A percentile compares a stretch with the other conserved stretches of the same genome.
Evolutionary conservation across 2,329 filamentous ascomycete species (phyloP).

Genomic region (Aureobasidium sp.): DNA sequence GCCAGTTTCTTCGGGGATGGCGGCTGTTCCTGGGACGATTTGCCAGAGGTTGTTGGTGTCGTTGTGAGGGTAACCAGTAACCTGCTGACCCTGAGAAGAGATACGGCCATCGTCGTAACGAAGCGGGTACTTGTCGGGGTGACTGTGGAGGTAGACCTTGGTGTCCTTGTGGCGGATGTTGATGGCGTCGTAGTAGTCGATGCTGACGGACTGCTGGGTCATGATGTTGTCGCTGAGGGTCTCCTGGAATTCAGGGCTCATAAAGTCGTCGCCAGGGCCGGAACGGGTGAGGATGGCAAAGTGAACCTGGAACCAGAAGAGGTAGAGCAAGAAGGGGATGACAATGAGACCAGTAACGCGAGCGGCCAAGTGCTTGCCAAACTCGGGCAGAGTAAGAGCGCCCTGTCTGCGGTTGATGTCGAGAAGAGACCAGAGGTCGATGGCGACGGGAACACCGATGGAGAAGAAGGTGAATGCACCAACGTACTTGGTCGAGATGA

Average conservation of each 20-base stretch:
- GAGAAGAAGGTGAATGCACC: slow-evolving; percentile 95
- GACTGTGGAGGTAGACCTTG: slow-evolving; percentile 91
- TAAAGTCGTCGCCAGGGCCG: slow-evolving; percentile 95
- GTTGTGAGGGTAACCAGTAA: slow-evolving; percentile 95
- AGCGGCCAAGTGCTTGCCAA: slow-evolving; percentile 83
- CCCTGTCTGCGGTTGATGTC: slow-evolving; percentile 80
- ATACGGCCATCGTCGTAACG: slow-evolving; percentile 96
- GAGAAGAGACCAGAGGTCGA: slow-evolving; percentile 92
- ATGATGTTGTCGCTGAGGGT: slow-evolving; percentile 92
- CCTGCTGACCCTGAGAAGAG: slow-evolving; percentile 93
- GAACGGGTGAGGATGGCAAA: slow-evolving; percentile 83
- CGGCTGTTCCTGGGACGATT: slow-evolving; percentile 61
- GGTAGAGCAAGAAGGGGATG: slow-evolving; percentile 92
- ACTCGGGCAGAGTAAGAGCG: slow-evolving; percentile 69
- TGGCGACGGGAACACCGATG: slow-evolving; percentile 85
- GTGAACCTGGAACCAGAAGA: slow-evolving; percentile 99
- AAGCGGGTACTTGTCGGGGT: slow-evolving; percentile 79
- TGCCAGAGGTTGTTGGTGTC: slow-evolving; percentile 99
- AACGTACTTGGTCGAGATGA: slow-evolving; percentile 98
- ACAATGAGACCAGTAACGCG: slow-evolving; percentile 80
- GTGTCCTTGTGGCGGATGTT: slow-evolving; percentile 94
- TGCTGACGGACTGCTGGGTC: slow-evolving; percentile 75
- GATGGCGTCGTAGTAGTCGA: slow-evolving; percentile 86
- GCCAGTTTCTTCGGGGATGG: slow-evolving; percentile 48
- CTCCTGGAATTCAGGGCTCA: slow-evolving; percentile 97